Evolutionary conservation across 169 alveolate genomes (phyloP).

Genomic region (Theileria orientalis): DNA sequence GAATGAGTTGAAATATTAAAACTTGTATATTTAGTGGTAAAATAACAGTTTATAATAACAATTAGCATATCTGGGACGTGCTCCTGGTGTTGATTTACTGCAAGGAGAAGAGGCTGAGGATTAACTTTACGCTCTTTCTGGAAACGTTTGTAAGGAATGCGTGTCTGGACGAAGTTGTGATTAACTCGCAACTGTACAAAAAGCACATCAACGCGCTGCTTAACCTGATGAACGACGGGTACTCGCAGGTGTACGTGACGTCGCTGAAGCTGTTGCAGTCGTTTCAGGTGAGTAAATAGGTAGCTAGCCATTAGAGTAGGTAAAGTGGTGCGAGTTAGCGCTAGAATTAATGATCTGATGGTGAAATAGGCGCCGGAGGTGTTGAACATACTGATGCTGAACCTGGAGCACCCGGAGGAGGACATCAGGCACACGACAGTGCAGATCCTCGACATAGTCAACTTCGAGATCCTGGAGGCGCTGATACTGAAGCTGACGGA

Average conservation of each 20-base stretch:
- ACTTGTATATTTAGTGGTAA: too few species aligned
- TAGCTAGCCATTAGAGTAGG: background rate
- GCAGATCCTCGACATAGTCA: constrained; percentile 25
- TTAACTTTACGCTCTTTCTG: constrained; percentile 48
- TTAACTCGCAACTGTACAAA: constrained; percentile 52
- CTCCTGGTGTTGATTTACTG: constrained; percentile 51
- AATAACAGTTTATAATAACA: background rate
- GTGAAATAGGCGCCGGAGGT: background rate
- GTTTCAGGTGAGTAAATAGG: constrained; percentile 15
- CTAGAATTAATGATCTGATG: background rate
- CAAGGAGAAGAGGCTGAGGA: constrained; percentile 65
- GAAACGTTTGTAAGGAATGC: constrained; percentile 52
- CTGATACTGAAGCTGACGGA: constrained; percentile 38
- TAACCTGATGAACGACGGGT: constrained; percentile 32
- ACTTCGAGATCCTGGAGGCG: constrained; percentile 16
- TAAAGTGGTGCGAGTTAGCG: background rate
- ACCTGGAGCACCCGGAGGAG: background rate
- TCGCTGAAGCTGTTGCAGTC: constrained; percentile 5
- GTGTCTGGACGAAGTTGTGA: constrained; percentile 66
- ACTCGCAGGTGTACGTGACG: constrained; percentile 42
- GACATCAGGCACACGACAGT: background rate
- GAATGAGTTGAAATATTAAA: too few species aligned
- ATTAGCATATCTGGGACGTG: constrained; percentile 60
- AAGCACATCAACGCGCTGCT: constrained; percentile 67
- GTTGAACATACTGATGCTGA: background rate